A percentile compares a stretch with the other conserved stretches of the same genome.
Evolutionary conservation across 257 asterid genomes (phyloP).

Genomic region (Lycium barbarum): DNA sequence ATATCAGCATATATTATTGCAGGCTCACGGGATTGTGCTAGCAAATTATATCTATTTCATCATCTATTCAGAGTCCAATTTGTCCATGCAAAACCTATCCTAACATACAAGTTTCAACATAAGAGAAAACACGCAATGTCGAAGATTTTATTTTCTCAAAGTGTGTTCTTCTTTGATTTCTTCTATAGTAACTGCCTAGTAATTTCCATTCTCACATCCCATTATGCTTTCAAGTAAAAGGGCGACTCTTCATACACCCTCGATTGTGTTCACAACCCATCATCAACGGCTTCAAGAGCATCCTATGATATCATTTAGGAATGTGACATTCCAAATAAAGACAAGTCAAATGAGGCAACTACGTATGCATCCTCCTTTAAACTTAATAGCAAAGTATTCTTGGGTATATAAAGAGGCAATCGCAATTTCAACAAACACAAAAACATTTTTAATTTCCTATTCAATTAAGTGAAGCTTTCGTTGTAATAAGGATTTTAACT

Average conservation of each 20-base stretch:
- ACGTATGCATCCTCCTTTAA: not conserved
- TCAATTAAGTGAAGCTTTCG: not conserved
- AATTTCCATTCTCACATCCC: not conserved
- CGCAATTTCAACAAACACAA: not conserved
- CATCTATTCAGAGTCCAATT: not conserved
- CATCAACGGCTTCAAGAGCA: constrained; percentile 7
- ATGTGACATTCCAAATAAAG: not conserved
- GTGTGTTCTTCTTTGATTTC: not conserved
- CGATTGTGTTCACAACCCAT: not conserved
- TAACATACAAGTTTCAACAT: not conserved
- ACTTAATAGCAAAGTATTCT: constrained; percentile 7
- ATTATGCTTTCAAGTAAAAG: constrained; percentile 1
- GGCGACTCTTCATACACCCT: not conserved
- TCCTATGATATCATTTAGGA: constrained; percentile 22
- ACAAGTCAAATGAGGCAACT: constrained; percentile 12
- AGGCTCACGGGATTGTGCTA: too few relatives aligned
- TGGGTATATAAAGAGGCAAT: not conserved
- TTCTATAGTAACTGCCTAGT: not conserved
- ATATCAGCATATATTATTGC: too few relatives aligned
- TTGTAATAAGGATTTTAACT: not conserved
- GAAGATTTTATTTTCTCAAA: not conserved
- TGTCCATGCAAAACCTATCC: not conserved
- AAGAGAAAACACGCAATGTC: not conserved
- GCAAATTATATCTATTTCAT: too few relatives aligned
- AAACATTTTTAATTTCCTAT: not conserved